Conservation (phyloP, 129 eudicot species). For the Silybum marianum region DNA sequence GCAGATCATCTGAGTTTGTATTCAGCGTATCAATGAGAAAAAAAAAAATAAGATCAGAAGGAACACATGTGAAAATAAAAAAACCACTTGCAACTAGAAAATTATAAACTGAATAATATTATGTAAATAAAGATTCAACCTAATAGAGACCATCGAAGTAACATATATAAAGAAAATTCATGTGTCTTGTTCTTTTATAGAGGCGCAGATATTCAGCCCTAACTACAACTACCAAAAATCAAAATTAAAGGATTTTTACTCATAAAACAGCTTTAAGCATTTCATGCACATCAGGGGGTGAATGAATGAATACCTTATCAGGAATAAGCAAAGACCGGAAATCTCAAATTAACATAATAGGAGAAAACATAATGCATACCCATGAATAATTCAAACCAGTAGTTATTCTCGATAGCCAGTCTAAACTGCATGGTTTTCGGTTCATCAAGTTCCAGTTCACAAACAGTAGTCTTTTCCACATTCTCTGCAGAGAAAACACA, state of each 20-base stretch:
- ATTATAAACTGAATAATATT: neutral
- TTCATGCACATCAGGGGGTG: no score
- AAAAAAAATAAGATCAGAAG: constrained; percentile 30
- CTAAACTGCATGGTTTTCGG: constrained; percentile 76
- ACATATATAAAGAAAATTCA: neutral
- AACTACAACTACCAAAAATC: constrained; percentile 6
- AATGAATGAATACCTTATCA: no score
- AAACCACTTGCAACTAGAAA: neutral
- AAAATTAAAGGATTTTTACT: neutral
- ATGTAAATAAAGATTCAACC: neutral
- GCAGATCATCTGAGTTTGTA: constrained; percentile 77
- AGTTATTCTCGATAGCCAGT: constrained; percentile 87
- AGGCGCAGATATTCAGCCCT: neutral
- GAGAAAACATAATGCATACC: constrained; percentile 51
- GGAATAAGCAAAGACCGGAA: neutral
- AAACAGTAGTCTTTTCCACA: constrained; percentile 65
- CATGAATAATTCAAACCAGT: constrained; percentile 96
- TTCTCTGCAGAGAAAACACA: constrained; percentile 56
- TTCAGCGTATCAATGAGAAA: constrained; percentile 26
- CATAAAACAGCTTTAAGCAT: neutral
- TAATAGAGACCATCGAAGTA: neutral
- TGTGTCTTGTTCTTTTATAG: neutral
- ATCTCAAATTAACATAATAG: constrained; percentile 5
- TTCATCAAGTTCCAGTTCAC: constrained; percentile 87
- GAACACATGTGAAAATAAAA: constrained; percentile 5